Percentiles rank a stretch among this genome's conserved stretches.
Evolutionary conservation across 129 eudicot species (phyloP).

Genomic region (Flaveria robusta): DNA sequence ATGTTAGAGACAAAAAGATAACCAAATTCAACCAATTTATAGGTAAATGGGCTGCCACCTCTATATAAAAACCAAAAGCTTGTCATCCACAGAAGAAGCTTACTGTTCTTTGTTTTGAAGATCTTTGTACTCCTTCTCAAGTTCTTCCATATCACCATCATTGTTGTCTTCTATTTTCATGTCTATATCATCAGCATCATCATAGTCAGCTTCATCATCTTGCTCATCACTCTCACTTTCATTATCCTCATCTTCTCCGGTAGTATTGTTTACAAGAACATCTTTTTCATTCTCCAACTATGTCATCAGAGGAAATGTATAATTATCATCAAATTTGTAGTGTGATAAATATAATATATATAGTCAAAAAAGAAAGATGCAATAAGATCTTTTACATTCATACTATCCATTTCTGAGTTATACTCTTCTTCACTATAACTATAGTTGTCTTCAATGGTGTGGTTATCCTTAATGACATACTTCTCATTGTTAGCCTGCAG

Average conservation of each 20-base stretch:
- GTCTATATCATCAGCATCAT: too few species aligned
- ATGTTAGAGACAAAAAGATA: too few species aligned
- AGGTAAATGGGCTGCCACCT: too few species aligned
- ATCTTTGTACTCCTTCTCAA: too few species aligned
- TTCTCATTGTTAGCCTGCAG: slow-evolving; percentile 15
- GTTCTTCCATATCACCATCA: too few species aligned
- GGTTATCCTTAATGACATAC: slow-evolving; percentile 5
- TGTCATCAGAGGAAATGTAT: not conserved
- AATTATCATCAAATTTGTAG: not conserved
- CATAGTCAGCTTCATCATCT: not conserved
- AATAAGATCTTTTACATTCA: slow-evolving; percentile 25
- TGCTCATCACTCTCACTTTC: slow-evolving; percentile 32
- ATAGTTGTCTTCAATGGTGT: not conserved
- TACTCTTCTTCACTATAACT: slow-evolving; percentile 20
- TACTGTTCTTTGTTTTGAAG: too few species aligned
- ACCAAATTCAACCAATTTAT: too few species aligned
- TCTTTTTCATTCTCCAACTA: slow-evolving; percentile 32
- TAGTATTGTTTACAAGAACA: slow-evolving; percentile 24
- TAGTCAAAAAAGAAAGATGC: slow-evolving; percentile 4
- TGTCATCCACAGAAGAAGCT: too few species aligned
- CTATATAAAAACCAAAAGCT: too few species aligned
- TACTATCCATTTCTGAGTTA: slow-evolving; percentile 24
- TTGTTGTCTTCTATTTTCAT: too few species aligned
- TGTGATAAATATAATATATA: slow-evolving; percentile 15
- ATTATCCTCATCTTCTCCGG: slow-evolving; percentile 26